Conservation (phyloP, 305 asterid species). For the Salvia sclarea region DNA sequence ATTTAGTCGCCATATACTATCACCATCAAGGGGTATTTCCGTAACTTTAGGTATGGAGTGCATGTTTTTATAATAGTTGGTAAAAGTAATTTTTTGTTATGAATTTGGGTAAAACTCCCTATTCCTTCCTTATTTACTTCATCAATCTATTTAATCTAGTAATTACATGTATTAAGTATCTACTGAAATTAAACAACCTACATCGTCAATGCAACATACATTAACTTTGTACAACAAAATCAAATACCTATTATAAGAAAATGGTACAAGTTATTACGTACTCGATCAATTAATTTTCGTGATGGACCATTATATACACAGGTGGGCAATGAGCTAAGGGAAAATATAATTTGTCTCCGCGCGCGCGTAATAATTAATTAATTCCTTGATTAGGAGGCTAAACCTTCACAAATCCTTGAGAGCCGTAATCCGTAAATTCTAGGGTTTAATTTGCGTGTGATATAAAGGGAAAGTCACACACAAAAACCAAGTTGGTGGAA, state of each 20-base stretch:
- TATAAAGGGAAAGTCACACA: constrained; percentile 30
- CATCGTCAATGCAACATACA: no score
- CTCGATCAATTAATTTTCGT: background rate
- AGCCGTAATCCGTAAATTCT: background rate
- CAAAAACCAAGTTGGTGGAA: constrained; percentile 55
- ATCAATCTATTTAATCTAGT: no score
- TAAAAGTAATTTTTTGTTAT: no score
- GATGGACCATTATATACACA: background rate
- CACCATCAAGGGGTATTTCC: no score
- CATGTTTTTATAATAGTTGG: no score
- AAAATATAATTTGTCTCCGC: background rate
- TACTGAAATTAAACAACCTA: no score
- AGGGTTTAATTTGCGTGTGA: background rate
- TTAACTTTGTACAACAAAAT: no score
- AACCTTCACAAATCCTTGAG: background rate
- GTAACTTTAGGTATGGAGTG: no score
- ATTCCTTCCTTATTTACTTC: no score
- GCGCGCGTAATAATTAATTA: background rate
- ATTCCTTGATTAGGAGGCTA: background rate
- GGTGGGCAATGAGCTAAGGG: background rate
- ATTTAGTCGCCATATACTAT: no score
- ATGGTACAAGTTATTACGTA: background rate
- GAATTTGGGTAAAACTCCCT: no score
- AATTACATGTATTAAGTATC: no score
- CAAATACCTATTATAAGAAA: background rate